Base-by-base conservation (phyloP, 2,329 filamentous ascomycete species). In the Amylocarpus encephaloides region DNA sequence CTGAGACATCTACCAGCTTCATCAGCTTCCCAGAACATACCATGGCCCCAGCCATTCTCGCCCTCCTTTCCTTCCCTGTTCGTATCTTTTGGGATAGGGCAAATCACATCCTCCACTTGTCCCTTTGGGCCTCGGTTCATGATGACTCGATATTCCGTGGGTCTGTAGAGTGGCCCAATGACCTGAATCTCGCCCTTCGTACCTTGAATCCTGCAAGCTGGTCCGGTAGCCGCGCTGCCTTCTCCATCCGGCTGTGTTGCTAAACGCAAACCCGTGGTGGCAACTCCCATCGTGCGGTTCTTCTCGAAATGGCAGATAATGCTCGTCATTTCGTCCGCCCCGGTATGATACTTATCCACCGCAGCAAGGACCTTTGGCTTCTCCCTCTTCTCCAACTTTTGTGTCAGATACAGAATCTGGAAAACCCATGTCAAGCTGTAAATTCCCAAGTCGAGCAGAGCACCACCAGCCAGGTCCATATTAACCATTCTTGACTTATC, bases 1-100 rank as follows among this genome's bases (percentile, higher is more conserved):
- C 77, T 70, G 44, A 86, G 60, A 53, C 81, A 83, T 43, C 78
- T 73, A 12, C 78, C 83, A 46, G 75, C 80, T 68, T 85, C 83
- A 65, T 86, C 83, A 1, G 83, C 83, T 64, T 86, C 82, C 79
- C 80, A 86, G 64, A 80, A 84, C 82, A 85, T 85, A 1, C 82
- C 82, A 49, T 80, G 77, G 0, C 81, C 82, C 59, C 73, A 63
- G 3, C 51, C 52, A 7, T 47, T 43, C 36, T 43, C 33, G 13
- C 22, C 22, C 7, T 49, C 48, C 30, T 43, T 46, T 1, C 56
- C 52, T 36, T 51, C 56, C 33, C 56, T 56, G 34, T 60, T 59
- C 5, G 47, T 39, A 53, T 66, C 63, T 19, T 47, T 77, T 26
- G 80, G 79, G 51, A 77, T 70, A 11, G 64, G 60, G 47, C 66